A percentile compares a stretch with the other conserved stretches of the same genome.
These are phyloP conservation scores for Phanerodontia chrysosporium DNA, from an alignment of 768 basidiomycete genomes.

Conservation along the genomic window DNA sequence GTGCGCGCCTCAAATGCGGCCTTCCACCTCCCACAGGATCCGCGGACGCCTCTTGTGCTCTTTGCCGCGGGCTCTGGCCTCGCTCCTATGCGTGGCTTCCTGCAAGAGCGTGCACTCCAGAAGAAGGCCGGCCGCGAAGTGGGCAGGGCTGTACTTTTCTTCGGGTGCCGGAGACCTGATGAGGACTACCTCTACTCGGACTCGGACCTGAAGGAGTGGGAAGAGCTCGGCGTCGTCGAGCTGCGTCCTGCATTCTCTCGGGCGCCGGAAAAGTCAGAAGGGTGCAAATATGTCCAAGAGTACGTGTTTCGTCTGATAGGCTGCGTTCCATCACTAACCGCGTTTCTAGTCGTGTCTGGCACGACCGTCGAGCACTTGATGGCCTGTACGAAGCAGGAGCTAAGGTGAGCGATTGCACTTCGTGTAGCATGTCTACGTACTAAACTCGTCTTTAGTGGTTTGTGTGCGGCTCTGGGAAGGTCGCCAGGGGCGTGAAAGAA, in stretches of 20 bases:
- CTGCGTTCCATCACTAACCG: background rate
- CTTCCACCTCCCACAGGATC: conserved; percentile 43
- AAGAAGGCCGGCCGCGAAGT: conserved; percentile 39
- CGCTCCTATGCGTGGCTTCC: conserved; percentile 48
- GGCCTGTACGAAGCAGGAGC: conserved; percentile 31
- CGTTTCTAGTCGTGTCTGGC: conserved; percentile 36
- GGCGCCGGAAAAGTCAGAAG: conserved; percentile 15
- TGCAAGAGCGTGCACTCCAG: conserved; percentile 46
- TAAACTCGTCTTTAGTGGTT: conserved; percentile 30
- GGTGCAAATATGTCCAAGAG: conserved; percentile 30
- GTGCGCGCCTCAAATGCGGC: conserved; percentile 34
- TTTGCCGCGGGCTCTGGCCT: conserved; percentile 45
- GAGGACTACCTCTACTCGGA: conserved; percentile 41
- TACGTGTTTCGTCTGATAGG: conserved; percentile 11
- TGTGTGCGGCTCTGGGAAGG: conserved; percentile 37
- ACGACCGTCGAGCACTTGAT: conserved; percentile 35
- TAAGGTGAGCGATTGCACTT: conserved; percentile 24
- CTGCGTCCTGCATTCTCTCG: conserved; percentile 39
- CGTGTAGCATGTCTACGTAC: background rate
- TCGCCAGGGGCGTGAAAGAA: conserved; percentile 37
- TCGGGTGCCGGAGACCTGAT: conserved; percentile 40
- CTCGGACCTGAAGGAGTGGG: conserved; percentile 40
- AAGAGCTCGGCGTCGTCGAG: conserved; percentile 37
- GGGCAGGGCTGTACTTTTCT: conserved; percentile 40
- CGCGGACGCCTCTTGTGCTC: conserved; percentile 37